Base-by-base conservation (phyloP, 169 alveolate genomes). In the Miamiensis avidus region DNA sequence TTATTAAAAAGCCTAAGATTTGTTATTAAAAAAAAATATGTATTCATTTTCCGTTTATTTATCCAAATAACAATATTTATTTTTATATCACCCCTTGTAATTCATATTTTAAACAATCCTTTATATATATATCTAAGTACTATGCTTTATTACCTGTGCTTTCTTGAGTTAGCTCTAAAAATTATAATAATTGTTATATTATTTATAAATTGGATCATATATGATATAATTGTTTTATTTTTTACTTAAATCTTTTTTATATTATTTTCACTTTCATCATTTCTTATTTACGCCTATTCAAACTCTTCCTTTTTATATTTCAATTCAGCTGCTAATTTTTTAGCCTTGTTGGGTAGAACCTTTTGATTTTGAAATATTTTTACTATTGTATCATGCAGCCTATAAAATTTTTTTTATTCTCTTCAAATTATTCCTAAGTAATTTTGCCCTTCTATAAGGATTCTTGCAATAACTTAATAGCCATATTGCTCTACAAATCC, bases 371-470 rank as follows among this genome's bases (percentile, higher is more conserved):
- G 31, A 76, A 77, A 81, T 25, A 86, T 81, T 74, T 86, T 75
- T 26, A 81, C 83, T 30, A 86, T 81, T 28, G 87, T 76, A 49
- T 86, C 86, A 81, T 86, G 82, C 1, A 86, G 73, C n/a, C 74
- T 79, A 31, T 86, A 75, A 81, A 86, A 86, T 29, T 75, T 79
- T 34, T 74, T 81, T 82, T 86, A 79, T 15, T 31, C 29, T 83
- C 74, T 72, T 86, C 90, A 31, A 78, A 81, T 81, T 86, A 28
- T 65, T 86, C 90, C 33, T 74, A 79, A 64, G 83, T 81, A 31
- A 86, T 79, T 76, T 75, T 86, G 4, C 82, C 82, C 75, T 86
- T 32, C 4, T 49, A 11, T 49, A 49, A 49, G 20, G 20, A 20
- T 20, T 49, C 69, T 49, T 49, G 20, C 20, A 49, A 49, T 20